A percentile compares a stretch with the other conserved stretches of the same genome.
Evolutionary conservation across 2,329 filamentous ascomycete genomes (phyloP).

Genomic region (Colletotrichum sp.): DNA sequence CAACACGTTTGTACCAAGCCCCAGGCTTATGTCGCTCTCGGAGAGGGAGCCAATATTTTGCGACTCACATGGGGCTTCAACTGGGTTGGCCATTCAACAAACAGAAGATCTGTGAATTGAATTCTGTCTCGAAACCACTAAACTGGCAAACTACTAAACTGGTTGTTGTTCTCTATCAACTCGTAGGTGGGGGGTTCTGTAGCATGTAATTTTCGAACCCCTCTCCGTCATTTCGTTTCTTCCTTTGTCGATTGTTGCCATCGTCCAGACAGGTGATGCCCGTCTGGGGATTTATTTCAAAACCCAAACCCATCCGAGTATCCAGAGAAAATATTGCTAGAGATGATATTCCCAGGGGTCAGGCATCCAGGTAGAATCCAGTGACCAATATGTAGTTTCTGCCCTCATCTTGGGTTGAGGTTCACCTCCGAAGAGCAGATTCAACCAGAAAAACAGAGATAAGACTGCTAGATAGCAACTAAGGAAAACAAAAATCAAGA

Average conservation of each 20-base stretch:
- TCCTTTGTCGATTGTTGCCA: background rate
- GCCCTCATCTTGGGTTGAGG: too few relatives aligned
- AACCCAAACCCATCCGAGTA: too few relatives aligned
- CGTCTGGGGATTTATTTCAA: too few relatives aligned
- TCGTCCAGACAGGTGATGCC: background rate
- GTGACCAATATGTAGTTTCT: too few relatives aligned
- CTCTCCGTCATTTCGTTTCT: background rate
- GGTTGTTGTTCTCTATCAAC: background rate
- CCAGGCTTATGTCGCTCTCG: too few relatives aligned
- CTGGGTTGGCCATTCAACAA: background rate
- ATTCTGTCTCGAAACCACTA: background rate
- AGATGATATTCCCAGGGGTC: too few relatives aligned
- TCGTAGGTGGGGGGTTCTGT: rapidly evolving
- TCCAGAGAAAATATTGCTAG: too few relatives aligned
- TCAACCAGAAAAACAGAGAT: background rate
- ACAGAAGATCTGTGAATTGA: background rate
- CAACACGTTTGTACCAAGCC: too few relatives aligned
- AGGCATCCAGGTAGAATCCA: too few relatives aligned
- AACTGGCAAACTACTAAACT: background rate
- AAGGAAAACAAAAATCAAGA: too few relatives aligned
- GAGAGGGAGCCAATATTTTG: too few relatives aligned
- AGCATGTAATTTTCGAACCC: background rate
- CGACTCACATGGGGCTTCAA: too few relatives aligned
- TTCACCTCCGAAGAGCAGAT: background rate
- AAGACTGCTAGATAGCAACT: background rate